Evolutionary conservation across 768 basidiomycete species (phyloP).

Genomic region (Phanerochaete sordida): DNA sequence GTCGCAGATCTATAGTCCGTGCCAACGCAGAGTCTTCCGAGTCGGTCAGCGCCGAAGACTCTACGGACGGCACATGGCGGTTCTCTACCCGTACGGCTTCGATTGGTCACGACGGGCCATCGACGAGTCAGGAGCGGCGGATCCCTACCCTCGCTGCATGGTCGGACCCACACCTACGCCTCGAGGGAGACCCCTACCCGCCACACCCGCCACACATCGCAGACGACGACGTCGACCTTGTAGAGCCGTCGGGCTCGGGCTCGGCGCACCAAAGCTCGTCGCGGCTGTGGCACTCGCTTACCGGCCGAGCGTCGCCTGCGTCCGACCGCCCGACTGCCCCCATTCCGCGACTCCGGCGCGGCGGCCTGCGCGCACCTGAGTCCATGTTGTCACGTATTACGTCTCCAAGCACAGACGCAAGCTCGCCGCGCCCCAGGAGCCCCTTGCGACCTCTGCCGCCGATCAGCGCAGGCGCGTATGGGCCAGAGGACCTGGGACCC

Average conservation of each 20-base stretch:
- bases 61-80: constrained; percentile 17
- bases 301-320: constrained; percentile 3
- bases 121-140: constrained; percentile 1
- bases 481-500: not conserved
- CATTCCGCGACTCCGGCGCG: constrained; percentile 57
- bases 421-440: not conserved
- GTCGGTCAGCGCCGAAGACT: not conserved
- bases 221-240: not conserved
- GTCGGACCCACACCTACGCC: constrained; percentile 9
- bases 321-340: not conserved
- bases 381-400: constrained; percentile 42
- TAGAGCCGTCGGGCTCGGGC: not conserved
- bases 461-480: not conserved
- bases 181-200: not conserved
- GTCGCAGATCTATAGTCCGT: constrained; percentile 51
- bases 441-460: not conserved
- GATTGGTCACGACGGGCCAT: not conserved
- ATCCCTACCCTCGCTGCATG: constrained; percentile 10
- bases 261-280: constrained; percentile 18
- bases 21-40: constrained; percentile 20
- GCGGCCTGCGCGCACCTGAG: constrained; percentile 66
- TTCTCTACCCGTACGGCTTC: constrained; percentile 5
- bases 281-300: constrained; percentile 21
- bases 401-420: not conserved
- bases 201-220: not conserved